These are phyloP conservation scores for Stagonosporopsis chrysanthemi DNA, from an alignment of 2,329 filamentous ascomycete species.

Conservation along the genomic window DNA sequence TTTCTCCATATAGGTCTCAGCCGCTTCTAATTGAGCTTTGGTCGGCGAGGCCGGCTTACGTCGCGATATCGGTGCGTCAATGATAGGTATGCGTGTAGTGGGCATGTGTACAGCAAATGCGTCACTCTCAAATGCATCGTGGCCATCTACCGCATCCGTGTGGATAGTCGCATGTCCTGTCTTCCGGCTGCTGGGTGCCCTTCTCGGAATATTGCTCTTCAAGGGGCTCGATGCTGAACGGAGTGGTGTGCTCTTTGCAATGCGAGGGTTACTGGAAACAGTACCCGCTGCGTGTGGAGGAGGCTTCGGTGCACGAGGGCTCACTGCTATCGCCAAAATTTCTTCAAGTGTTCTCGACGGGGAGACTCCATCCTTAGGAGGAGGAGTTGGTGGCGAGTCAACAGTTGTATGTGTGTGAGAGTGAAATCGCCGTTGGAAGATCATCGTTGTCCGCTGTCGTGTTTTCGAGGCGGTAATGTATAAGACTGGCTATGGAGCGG, in stretches of 20 bases:
- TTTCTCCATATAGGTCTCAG: conserved; percentile 40
- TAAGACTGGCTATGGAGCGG: not conserved
- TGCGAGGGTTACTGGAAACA: conserved; percentile 3
- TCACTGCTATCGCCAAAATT: conserved; percentile 22
- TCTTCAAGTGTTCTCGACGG: conserved; percentile 27
- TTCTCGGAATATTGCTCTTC: conserved; percentile 10
- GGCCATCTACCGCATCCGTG: conserved; percentile 36
- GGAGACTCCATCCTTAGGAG: conserved; percentile 6
- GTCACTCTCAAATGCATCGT: conserved; percentile 44
- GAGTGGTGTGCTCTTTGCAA: not conserved
- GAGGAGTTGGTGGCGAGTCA: conserved; percentile 12
- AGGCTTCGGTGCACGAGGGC: conserved; percentile 13
- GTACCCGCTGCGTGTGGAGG: conserved; percentile 15
- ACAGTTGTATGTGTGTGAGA: conserved; percentile 14
- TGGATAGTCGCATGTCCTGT: conserved; percentile 35
- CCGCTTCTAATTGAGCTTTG: conserved; percentile 37
- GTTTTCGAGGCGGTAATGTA: not conserved
- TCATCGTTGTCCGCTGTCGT: conserved; percentile 12
- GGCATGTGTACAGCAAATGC: conserved; percentile 46
- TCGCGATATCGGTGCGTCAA: conserved; percentile 29
- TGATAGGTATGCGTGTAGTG: conserved; percentile 40
- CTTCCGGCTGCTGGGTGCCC: conserved; percentile 35
- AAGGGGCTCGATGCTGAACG: conserved; percentile 9
- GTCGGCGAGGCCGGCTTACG: conserved; percentile 24
- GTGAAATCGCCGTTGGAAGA: conserved; percentile 23